Conservation (phyloP, 345 rosid genomes). For the Firmiana major region DNA sequence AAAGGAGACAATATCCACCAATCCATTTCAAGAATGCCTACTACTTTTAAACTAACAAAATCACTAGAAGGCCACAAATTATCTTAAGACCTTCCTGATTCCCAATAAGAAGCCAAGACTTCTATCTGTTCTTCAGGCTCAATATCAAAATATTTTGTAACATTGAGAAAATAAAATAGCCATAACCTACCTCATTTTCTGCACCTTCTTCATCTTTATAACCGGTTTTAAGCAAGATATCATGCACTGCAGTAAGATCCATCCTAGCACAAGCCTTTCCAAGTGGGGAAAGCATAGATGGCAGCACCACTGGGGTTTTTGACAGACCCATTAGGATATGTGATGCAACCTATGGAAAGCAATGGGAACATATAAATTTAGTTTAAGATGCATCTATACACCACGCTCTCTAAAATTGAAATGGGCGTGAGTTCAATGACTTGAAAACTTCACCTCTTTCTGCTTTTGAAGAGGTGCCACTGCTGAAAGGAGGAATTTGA, state of each 20-base stretch:
- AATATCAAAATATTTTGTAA: background rate
- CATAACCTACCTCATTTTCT: constrained; percentile 52
- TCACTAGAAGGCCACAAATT: background rate
- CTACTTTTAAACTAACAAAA: background rate
- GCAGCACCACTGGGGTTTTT: constrained; percentile 44
- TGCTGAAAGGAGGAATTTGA: constrained; percentile 50
- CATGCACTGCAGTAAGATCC: constrained; percentile 64
- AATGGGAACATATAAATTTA: constrained; percentile 9
- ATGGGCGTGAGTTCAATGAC: constrained; percentile 3
- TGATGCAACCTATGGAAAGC: constrained; percentile 50
- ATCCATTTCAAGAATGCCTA: background rate
- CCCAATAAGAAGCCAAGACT: background rate
- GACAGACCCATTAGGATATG: constrained; percentile 58
- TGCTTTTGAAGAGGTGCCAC: constrained; percentile 65
- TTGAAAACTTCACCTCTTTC: constrained; percentile 42
- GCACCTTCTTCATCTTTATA: constrained; percentile 49
- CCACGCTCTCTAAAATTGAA: background rate
- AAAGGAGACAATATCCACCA: background rate
- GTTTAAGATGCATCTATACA: constrained; percentile 1
- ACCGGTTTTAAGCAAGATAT: constrained; percentile 38
- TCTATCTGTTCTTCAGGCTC: background rate
- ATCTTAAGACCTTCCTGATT: background rate
- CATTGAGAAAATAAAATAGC: background rate
- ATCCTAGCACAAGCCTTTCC: constrained; percentile 72
- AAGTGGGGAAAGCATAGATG: constrained; percentile 60